Evolutionary conservation across 2,329 filamentous ascomycete species (phyloP), one percentile per base, ranked within the genome.

Genomic region (Canariomyces notabilis): DNA sequence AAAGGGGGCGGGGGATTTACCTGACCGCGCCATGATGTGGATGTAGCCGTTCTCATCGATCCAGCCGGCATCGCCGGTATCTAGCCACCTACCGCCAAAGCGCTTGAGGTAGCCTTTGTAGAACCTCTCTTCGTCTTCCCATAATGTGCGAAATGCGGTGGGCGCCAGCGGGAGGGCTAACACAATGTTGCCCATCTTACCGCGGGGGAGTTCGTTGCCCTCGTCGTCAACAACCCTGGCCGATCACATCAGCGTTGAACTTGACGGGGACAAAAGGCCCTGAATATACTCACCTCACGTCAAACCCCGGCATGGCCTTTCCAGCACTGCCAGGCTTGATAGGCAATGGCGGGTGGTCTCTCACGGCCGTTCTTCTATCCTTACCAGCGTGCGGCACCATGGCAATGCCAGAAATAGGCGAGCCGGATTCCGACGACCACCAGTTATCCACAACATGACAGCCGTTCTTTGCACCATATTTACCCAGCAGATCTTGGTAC

Each of bases 141-240:
- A 96, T 1, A 96, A 71, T 1, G 83, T 90, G 1, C 88, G 84
- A 59, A 96, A 89, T 0, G 84, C 89, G 0, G 89, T 93, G 0
- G 90, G 91, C 0, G 87, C 88, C 21, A 96, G 72, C 0, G 91
- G 91, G 44, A 88, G 76, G 0, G 74, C 85, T 42, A 97, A 73
- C 8, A 96, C 89, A 51, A 96, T 93, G 62, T 96, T 96, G 0
- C 90, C 91, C 87, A 94, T 95, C 18, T 70, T 80, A 1, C 86
- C 87, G 22, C 67, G 72, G n/a, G 76, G 64, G 0, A 94, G 72
- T 61, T 89, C 84, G 1, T 76, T 73, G 5, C 90, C 90, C 0
- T 80, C 70, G 58, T 96, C 89, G 61, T 95, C 82, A 2, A 96
- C 89, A 12, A 91, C 75, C 14, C 84, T 55, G 43, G 2, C 3